phyloP scores from a whole-genome alignment of 768 basidiomycete genomes.

The Mycena venus region DNA sequence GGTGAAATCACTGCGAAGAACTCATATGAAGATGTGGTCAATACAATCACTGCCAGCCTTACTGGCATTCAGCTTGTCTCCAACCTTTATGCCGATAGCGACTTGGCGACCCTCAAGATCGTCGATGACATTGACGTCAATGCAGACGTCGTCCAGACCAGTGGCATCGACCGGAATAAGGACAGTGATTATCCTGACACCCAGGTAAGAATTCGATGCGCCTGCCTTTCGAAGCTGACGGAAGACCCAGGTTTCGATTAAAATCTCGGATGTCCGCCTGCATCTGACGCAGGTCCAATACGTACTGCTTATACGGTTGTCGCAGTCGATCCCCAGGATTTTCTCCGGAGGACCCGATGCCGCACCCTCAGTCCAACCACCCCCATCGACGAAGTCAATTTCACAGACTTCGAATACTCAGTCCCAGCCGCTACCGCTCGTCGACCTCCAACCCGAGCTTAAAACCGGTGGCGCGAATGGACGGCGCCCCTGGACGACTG shows the following conservation, averaged over 20 bases:
- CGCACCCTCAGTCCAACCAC: constrained; percentile 43
- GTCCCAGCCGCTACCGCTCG: constrained; percentile 32
- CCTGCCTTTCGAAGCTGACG: neutral
- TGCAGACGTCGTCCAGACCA: constrained; percentile 76
- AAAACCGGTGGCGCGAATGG: constrained; percentile 44
- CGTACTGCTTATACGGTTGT: constrained; percentile 73
- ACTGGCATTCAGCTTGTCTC: constrained; percentile 89
- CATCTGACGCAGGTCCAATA: constrained; percentile 91
- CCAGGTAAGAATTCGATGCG: constrained; percentile 63
- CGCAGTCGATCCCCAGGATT: constrained; percentile 76
- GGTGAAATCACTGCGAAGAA: constrained; percentile 93
- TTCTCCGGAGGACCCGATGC: constrained; percentile 65
- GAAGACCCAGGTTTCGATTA: constrained; percentile 71
- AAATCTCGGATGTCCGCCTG: constrained; percentile 87
- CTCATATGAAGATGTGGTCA: constrained; percentile 67
- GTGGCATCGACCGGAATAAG: constrained; percentile 63
- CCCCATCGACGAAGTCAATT: constrained; percentile 34
- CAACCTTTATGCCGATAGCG: constrained; percentile 63
- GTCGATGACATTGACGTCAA: constrained; percentile 90
- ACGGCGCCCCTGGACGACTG: constrained; percentile 65
- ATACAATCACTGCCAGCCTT: constrained; percentile 81
- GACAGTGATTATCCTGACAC: constrained; percentile 76
- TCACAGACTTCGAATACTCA: constrained; percentile 18
- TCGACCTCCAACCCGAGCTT: constrained; percentile 74
- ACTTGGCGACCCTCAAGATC: constrained; percentile 78